Conservation (phyloP, 805 yeast species). For the Kazachstania viticola region DNA sequence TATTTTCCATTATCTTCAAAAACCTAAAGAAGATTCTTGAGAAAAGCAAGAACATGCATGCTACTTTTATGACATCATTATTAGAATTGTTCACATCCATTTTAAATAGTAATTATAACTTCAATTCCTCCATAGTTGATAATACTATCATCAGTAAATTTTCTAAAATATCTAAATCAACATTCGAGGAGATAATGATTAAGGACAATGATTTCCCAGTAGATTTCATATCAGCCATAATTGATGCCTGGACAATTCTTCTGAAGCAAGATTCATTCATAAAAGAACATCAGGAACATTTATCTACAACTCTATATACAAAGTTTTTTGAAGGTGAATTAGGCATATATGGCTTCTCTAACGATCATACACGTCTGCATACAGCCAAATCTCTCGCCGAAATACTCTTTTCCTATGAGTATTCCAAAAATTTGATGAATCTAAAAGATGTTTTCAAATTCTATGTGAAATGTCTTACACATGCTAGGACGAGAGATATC, state of each 20-base stretch:
- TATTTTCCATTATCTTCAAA: slow-evolving; percentile 23
- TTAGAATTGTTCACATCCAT: slow-evolving; percentile 14
- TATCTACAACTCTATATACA: slow-evolving; percentile 9
- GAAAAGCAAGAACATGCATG: slow-evolving; percentile 23
- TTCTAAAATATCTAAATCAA: slow-evolving; percentile 15
- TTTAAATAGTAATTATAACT: slow-evolving; percentile 12
- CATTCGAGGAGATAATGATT: slow-evolving; percentile 12
- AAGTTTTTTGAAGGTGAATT: slow-evolving; percentile 18
- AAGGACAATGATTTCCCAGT: slow-evolving; percentile 19
- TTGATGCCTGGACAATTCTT: slow-evolving; percentile 16
- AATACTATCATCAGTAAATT: slow-evolving; percentile 12
- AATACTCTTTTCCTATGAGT: slow-evolving; percentile 21
- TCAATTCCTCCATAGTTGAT: slow-evolving; percentile 4
- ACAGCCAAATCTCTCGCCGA: slow-evolving; percentile 30
- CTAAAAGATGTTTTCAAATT: slow-evolving; percentile 14
- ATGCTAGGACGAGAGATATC: slow-evolving; percentile 14
- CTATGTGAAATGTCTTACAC: slow-evolving; percentile 13
- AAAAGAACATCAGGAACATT: slow-evolving; percentile 12
- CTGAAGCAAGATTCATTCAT: slow-evolving; percentile 14
- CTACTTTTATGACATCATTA: slow-evolving; percentile 19
- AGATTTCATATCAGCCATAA: slow-evolving; percentile 15
- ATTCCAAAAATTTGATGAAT: slow-evolving; percentile 7
- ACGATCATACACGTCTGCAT: slow-evolving; percentile 15
- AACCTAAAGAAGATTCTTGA: slow-evolving; percentile 26
- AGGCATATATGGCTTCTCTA: slow-evolving; percentile 21